Conservation (phyloP, 768 basidiomycete species). For the Pholiota conissans region DNA sequence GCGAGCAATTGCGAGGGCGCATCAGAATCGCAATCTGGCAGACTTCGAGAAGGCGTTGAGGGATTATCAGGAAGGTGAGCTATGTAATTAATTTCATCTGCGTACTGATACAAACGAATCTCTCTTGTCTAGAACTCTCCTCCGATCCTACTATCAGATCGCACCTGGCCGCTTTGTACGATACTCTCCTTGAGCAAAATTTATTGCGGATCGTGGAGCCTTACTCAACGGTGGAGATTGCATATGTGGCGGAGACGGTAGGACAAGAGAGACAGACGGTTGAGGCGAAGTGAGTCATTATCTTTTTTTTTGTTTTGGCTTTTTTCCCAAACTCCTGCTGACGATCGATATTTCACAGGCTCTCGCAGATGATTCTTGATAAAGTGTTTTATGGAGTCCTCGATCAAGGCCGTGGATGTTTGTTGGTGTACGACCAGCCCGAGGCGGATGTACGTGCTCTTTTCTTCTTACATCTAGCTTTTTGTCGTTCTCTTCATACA, state of each 20-base stretch:
- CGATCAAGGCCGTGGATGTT: constrained; percentile 92
- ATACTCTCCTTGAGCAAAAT: constrained; percentile 95
- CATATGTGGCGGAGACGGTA: constrained; percentile 83
- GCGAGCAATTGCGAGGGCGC: constrained; percentile 93
- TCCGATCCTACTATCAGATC: constrained; percentile 95
- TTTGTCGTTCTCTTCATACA: not conserved
- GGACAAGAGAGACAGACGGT: constrained; percentile 87
- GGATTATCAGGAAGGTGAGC: constrained; percentile 76
- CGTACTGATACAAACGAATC: no score
- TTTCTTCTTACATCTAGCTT: not conserved
- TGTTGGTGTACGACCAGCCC: constrained; percentile 87
- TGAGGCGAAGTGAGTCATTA: constrained; percentile 78
- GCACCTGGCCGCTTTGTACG: constrained; percentile 91
- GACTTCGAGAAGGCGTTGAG: constrained; percentile 87
- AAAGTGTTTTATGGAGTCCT: constrained; percentile 92
- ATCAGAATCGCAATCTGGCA: constrained; percentile 85
- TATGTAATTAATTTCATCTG: constrained; percentile 1
- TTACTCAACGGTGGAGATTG: constrained; percentile 89
- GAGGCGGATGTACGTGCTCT: constrained; percentile 72
- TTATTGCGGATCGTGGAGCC: constrained; percentile 94
- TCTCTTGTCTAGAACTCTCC: constrained; percentile 67
- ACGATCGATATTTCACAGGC: constrained; percentile 39
- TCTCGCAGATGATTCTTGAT: constrained; percentile 98
- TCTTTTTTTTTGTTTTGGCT: not conserved
- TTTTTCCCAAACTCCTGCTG: constrained; percentile 1